Evolutionary conservation across 176 grass and related monocot genomes (phyloP), one percentile per base, ranked within the genome.

Genomic region (Triticum turgidum): DNA sequence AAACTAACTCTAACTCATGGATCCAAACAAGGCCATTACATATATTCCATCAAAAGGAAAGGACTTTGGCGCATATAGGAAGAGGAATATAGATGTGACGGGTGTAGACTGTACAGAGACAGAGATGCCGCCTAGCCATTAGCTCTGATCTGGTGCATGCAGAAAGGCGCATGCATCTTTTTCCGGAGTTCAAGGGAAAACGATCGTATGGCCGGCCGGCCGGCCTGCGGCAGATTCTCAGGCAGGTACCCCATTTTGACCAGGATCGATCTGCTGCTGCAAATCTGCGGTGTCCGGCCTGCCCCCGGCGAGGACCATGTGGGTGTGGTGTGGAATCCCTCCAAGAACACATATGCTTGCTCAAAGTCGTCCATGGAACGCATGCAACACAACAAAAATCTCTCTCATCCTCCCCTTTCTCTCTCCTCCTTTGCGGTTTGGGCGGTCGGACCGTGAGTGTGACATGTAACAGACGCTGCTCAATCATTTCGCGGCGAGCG

Each of bases 381-480:
- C 64, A 73, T 58, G 65, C 72, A 84, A 86, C 81, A 76, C 81
- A 91, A 84, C 68, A 80, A 75, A 58, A 7, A 73, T 4, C 65
- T 24, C 72, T 21, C 44, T 29, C 72, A 4, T 29, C 72, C 70
- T 5, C 41, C 44, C 51, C 44, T 51, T 49, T 84, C 82, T 77
- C 82, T 86, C 84, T 83, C 39, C 24, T 39, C 61, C 68, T 63
- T 45, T 56, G 64, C 38, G 66, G 58, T 83, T 74, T 27, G 73
- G 70, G 80, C 87, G 80, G 81, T 25, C 84, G 78, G 92, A 94
- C 84, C 86, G 90, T 88, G 90, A 96, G 90, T 88, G 90, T 87
- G 90, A 96, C 92, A 84, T 85, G 86, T 95, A 96, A 96, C 93
- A 91, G 93, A 92, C 54, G 18, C 90, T 82, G 85, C 86, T 94